Percentiles rank a stretch among this genome's conserved stretches.
Conservation (phyloP, 2,329 filamentous ascomycete species). For the Paraconiothyrium brasiliense region DNA sequence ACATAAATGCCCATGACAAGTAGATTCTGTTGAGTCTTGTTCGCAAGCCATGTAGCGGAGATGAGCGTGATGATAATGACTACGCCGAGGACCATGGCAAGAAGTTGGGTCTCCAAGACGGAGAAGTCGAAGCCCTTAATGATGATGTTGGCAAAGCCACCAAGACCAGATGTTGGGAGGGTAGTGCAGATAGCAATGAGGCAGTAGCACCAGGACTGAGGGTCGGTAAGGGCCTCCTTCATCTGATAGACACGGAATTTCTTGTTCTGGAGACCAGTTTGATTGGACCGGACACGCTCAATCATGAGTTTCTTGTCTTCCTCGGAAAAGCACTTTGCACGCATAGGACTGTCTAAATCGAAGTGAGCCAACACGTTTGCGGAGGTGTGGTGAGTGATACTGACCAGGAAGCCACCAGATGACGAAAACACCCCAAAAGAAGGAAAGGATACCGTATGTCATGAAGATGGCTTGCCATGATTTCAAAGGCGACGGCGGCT, state of each 20-base stretch:
- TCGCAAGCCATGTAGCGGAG: slow-evolving; percentile 72
- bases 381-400: not conserved
- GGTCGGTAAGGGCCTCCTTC: slow-evolving; percentile 68
- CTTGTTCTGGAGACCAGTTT: slow-evolving; percentile 58
- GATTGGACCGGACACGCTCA: slow-evolving; percentile 57
- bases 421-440: slow-evolving; percentile 71
- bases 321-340: slow-evolving; percentile 73
- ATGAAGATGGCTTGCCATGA: slow-evolving; percentile 77
- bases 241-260: slow-evolving; percentile 64
- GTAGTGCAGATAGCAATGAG: slow-evolving; percentile 76
- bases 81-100: slow-evolving; percentile 78
- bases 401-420: slow-evolving; percentile 44
- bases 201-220: slow-evolving; percentile 66
- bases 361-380: slow-evolving; percentile 5
- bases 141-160: slow-evolving; percentile 78
- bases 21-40: slow-evolving; percentile 74
- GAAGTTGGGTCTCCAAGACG: slow-evolving; percentile 73
- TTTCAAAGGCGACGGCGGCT: slow-evolving; percentile 56
- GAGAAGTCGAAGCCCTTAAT: slow-evolving; percentile 74
- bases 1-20: slow-evolving; percentile 72
- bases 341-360: slow-evolving; percentile 70
- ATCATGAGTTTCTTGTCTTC: slow-evolving; percentile 69
- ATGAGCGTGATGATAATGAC: slow-evolving; percentile 78
- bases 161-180: slow-evolving; percentile 70
- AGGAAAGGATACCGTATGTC: slow-evolving; percentile 69